Evolutionary conservation across 2,329 filamentous ascomycete genomes (phyloP).

Genomic region (Proliferodiscus dingleyae): DNA sequence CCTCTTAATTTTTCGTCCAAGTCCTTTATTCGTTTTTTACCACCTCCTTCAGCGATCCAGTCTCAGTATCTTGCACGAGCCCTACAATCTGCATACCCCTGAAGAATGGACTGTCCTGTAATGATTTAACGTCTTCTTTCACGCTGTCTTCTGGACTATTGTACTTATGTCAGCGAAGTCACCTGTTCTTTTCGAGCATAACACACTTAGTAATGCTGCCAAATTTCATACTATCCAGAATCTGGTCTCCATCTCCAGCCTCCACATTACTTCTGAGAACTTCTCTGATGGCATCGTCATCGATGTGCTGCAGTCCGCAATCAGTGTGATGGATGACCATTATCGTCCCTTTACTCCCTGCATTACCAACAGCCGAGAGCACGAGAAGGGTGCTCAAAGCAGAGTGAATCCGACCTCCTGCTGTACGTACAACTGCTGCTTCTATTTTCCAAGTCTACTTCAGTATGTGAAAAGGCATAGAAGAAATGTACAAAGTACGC

Average conservation of each 20-base stretch:
- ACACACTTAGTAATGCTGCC: slow-evolving; percentile 19
- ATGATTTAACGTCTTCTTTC: slow-evolving; percentile 19
- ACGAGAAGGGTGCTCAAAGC: slow-evolving; percentile 19
- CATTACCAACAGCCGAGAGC: slow-evolving; percentile 22
- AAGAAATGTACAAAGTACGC: neutral
- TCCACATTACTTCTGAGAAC: slow-evolving; percentile 4
- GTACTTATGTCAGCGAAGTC: neutral
- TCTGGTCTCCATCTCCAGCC: neutral
- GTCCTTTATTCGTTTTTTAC: neutral
- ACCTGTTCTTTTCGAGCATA: neutral
- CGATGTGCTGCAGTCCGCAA: slow-evolving; percentile 13
- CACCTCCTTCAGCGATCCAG: slow-evolving; percentile 18
- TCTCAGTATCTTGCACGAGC: slow-evolving; percentile 23
- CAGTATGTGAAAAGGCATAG: neutral
- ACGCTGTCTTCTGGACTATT: slow-evolving; percentile 18
- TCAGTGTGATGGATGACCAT: slow-evolving; percentile 23
- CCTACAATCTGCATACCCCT: slow-evolving; percentile 20
- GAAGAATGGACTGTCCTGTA: slow-evolving; percentile 17
- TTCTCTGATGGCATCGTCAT: slow-evolving; percentile 15
- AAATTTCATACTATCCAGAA: slow-evolving; percentile 14
- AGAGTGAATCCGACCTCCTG: slow-evolving; percentile 19
- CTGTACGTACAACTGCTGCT: slow-evolving; percentile 22
- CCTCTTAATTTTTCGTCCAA: neutral
- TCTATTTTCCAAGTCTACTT: slow-evolving; percentile 7
- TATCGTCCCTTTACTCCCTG: slow-evolving; percentile 21